Base-by-base conservation (phyloP, 2,329 filamentous ascomycete genomes). In the Xylaria sp. region DNA sequence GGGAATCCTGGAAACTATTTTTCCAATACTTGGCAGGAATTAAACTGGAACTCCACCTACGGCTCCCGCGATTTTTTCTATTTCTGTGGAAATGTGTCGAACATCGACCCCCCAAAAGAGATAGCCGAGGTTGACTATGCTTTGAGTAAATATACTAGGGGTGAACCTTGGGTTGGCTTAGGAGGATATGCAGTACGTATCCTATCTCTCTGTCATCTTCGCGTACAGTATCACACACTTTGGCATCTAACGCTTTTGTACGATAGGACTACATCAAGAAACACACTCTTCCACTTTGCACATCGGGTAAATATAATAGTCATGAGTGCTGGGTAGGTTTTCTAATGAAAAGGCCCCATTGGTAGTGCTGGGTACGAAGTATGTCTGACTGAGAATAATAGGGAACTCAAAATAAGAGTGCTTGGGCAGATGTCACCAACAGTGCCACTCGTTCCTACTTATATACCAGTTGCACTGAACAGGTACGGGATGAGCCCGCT, bases 1-100 rank as follows among this genome's bases (percentile, higher is more conserved):
- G 74, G 74, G 30, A 75, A 75, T 25, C 74, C 74, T 0, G 74
- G 84, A 63, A 80, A 80, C 67, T 87, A 87, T 70, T 81, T 82
- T 0, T 84, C 81, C 0, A 78, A 77, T 28, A 86, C 85, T 4
- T 87, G 85, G 85, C 85, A 87, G 76, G 85, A 87, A 71, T 75
- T 87, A 10, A 84, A 83, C 65, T 87, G 85, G 85, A 74, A 76
- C 55, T 64, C 72, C 0, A 77, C 68, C 0, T 80, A 82, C 64
- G 80, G 79, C 46, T 78, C 78, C 1, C 73, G 80, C 4, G 83
- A 87, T 71, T 86, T 87, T 73, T 87, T 81, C 75, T 70, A 80
- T 52, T 87, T 87, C 76, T 87, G 84, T 73, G 78, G 77, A 9
- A 87, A 86, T 61, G 79, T 87, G 52, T 85, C 85, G 1, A 80